Conservation (phyloP, 257 asterid genomes). For the Gentiana dahurica region DNA sequence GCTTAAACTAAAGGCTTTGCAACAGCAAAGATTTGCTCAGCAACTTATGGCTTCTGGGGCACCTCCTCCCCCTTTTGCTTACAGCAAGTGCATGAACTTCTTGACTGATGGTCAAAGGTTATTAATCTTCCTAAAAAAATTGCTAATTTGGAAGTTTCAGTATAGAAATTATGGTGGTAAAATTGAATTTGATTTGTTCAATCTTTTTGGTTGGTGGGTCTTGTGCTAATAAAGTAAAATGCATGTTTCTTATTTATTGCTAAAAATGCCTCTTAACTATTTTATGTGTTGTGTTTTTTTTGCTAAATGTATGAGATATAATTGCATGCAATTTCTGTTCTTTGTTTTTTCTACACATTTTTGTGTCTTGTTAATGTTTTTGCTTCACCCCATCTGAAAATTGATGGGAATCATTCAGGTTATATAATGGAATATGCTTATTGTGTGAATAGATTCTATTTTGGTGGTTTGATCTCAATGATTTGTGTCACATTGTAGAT, state of each 20-base stretch:
- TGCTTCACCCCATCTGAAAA: neutral
- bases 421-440: neutral
- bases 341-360: neutral
- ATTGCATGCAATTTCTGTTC: neutral
- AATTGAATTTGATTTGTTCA: conserved; percentile 10
- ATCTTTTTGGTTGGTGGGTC: neutral
- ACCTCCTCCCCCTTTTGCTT: conserved; percentile 39
- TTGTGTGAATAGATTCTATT: neutral
- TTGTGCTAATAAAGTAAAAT: conserved; percentile 5
- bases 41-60: conserved; percentile 47
- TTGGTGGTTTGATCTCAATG: no score
- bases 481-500: conserved; percentile 15
- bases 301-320: no score
- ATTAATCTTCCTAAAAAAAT: neutral
- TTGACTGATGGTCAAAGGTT: conserved; percentile 54
- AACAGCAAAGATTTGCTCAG: conserved; percentile 52
- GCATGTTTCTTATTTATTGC: neutral
- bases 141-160: conserved; percentile 1
- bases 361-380: no score
- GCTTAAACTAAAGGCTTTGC: conserved; percentile 55
- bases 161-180: conserved; percentile 2
- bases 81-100: conserved; percentile 47
- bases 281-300: neutral
- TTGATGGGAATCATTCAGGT: neutral
- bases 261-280: neutral